A percentile compares a stretch with the other conserved stretches of the same genome.
These are phyloP conservation scores for Ceriops decandra DNA, from an alignment of 345 rosid species.

Conservation along the genomic window DNA sequence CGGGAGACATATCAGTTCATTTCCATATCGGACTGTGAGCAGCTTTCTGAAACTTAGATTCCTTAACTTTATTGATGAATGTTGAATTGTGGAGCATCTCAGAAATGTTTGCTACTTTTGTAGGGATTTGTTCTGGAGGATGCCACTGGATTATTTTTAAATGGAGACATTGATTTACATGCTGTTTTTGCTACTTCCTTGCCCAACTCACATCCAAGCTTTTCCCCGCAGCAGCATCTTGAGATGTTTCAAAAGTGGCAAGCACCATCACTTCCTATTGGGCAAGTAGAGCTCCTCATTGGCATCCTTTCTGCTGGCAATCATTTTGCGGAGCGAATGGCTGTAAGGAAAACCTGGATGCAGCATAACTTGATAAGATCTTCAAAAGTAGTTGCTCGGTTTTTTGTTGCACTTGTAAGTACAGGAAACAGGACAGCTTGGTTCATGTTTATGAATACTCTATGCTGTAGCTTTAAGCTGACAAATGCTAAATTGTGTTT, in stretches of 20 bases:
- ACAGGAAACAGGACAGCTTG: not conserved
- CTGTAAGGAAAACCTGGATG: conserved; percentile 94
- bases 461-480: not conserved
- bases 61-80: conserved; percentile 16
- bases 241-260: conserved; percentile 79
- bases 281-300: conserved; percentile 63
- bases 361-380: conserved; percentile 73
- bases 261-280: conserved; percentile 58
- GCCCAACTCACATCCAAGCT: conserved; percentile 81
- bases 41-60: not conserved
- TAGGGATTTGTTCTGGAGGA: conserved; percentile 95
- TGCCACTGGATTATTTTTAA: conserved; percentile 81
- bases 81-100: not conserved
- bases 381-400: conserved; percentile 78
- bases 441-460: not conserved
- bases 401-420: conserved; percentile 86
- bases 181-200: conserved; percentile 75
- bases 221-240: conserved; percentile 77
- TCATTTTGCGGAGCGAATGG: conserved; percentile 94
- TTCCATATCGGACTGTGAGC: conserved; percentile 90
- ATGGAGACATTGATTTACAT: conserved; percentile 74
- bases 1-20: conserved; percentile 84
- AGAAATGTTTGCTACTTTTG: conserved; percentile 10
- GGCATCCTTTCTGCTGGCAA: conserved; percentile 94
- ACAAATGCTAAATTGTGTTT: conserved; percentile 1